Percentiles rank a stretch among this genome's conserved stretches.
These are phyloP conservation scores for Coniella lustricola DNA, from an alignment of 2,329 filamentous ascomycete species.

Conservation along the genomic window DNA sequence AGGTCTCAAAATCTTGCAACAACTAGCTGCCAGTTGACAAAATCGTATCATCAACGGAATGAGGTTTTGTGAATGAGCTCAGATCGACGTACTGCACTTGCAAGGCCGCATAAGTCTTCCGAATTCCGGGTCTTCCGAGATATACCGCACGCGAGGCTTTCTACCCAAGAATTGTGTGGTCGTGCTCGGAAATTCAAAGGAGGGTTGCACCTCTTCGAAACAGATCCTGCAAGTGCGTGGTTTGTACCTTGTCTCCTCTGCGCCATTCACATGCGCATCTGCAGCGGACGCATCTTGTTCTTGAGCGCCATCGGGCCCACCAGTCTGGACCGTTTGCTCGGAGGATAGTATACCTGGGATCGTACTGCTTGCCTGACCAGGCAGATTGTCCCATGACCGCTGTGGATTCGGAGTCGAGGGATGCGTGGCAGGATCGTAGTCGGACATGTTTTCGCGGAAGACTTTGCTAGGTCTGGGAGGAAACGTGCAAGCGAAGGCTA, in stretches of 20 bases:
- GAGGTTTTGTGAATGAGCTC: background rate
- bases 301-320: conserved; percentile 3
- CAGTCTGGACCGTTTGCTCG: background rate
- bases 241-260: conserved; percentile 44
- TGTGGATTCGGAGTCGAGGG: conserved; percentile 5
- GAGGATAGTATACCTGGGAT: background rate
- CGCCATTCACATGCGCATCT: conserved; percentile 14
- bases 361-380: background rate
- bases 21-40: background rate
- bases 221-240: conserved; percentile 84
- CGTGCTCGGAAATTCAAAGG: conserved; percentile 32
- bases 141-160: conserved; percentile 43
- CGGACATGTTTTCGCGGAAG: background rate
- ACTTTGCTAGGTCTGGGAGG: background rate
- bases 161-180: conserved; percentile 28
- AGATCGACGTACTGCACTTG: conserved; percentile 54
- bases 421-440: background rate
- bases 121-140: conserved; percentile 64
- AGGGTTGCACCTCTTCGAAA: conserved; percentile 57
- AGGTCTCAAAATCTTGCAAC: background rate
- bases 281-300: conserved; percentile 3
- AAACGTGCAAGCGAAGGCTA: too few relatives aligned
- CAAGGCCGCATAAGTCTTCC: conserved; percentile 83
- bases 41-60: background rate
- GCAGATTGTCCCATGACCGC: conserved; percentile 9